A percentile compares a stretch with the other conserved stretches of the same genome.
Evolutionary conservation across 176 grass and related monocot species (phyloP).

Genomic region (Carex pumila): DNA sequence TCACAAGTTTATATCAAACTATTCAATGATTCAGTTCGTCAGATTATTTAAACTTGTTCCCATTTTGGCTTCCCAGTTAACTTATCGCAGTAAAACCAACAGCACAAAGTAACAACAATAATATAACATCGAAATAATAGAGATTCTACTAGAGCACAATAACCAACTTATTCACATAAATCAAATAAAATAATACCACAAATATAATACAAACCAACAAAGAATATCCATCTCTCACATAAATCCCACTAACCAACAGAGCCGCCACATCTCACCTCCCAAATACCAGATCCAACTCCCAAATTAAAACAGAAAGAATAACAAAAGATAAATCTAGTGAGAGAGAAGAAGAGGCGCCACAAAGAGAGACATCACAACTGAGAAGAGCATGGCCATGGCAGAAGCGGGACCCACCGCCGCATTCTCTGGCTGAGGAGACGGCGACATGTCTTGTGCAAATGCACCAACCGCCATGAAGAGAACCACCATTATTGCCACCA

Average conservation of each 20-base stretch:
- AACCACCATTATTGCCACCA: constrained; percentile 37
- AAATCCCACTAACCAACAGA: neutral
- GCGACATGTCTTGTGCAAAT: constrained; percentile 33
- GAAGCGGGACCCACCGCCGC: constrained; percentile 41
- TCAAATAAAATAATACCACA: constrained; percentile 19
- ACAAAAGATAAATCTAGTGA: constrained; percentile 29
- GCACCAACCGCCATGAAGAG: constrained; percentile 38
- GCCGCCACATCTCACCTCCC: constrained; percentile 19
- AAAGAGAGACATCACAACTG: constrained; percentile 36
- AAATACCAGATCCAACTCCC: constrained; percentile 3
- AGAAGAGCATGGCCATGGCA: constrained; percentile 36
- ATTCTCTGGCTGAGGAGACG: constrained; percentile 42
- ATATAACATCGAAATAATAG: neutral
- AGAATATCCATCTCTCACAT: constrained; percentile 1
- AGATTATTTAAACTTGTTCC: neutral
- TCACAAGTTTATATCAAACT: neutral
- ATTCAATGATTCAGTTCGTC: neutral
- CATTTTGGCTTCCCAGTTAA: neutral
- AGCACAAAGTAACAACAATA: neutral
- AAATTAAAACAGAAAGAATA: neutral
- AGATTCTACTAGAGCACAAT: neutral
- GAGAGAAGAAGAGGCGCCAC: constrained; percentile 33
- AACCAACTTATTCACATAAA: constrained; percentile 19
- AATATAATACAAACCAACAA: constrained; percentile 21
- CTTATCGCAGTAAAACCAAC: neutral